A percentile compares a stretch with the other conserved stretches of the same genome.
Conservation (phyloP, 1,284 basidiomycete genomes). For the Meripilus lineatus region DNA sequence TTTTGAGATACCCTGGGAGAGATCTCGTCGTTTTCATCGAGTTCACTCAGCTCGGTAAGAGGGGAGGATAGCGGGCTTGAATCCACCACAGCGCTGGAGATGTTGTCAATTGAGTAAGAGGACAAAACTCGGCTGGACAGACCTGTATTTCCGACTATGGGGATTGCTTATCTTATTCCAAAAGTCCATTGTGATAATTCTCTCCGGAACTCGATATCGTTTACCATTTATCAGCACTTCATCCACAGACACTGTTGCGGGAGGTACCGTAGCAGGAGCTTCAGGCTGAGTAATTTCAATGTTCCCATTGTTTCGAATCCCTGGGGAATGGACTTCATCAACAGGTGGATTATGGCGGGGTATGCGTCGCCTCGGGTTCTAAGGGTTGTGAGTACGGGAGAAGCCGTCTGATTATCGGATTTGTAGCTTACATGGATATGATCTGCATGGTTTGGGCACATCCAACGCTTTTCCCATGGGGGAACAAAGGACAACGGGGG, state of each 20-base stretch:
- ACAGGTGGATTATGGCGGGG: constrained; percentile 64
- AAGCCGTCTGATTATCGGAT: neutral
- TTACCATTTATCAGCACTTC: constrained; percentile 81
- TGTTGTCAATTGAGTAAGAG: no score
- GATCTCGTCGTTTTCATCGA: constrained; percentile 55
- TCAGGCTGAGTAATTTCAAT: constrained; percentile 81
- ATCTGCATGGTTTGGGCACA: constrained; percentile 96
- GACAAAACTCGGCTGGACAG: no score
- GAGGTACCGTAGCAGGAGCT: constrained; percentile 31
- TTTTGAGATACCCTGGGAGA: constrained; percentile 15
- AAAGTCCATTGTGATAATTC: constrained; percentile 89
- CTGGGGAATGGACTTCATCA: constrained; percentile 66
- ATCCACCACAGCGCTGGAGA: no score
- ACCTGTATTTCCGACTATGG: no score
- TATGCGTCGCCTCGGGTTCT: constrained; percentile 75
- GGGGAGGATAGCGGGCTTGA: constrained; percentile 62
- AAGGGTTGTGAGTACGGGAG: constrained; percentile 6
- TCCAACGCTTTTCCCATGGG: constrained; percentile 89
- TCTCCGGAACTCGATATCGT: constrained; percentile 91
- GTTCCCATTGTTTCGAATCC: constrained; percentile 86
- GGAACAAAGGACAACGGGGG: constrained; percentile 90
- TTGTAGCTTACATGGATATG: constrained; percentile 57
- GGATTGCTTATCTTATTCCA: constrained; percentile 83
- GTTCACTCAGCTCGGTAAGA: constrained; percentile 68
- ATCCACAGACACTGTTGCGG: constrained; percentile 53